Percentiles rank a stretch among this genome's conserved stretches.
Conservation (phyloP, 2,329 filamentous ascomycete species). For the Phaeosphaeriaceae sp. region DNA sequence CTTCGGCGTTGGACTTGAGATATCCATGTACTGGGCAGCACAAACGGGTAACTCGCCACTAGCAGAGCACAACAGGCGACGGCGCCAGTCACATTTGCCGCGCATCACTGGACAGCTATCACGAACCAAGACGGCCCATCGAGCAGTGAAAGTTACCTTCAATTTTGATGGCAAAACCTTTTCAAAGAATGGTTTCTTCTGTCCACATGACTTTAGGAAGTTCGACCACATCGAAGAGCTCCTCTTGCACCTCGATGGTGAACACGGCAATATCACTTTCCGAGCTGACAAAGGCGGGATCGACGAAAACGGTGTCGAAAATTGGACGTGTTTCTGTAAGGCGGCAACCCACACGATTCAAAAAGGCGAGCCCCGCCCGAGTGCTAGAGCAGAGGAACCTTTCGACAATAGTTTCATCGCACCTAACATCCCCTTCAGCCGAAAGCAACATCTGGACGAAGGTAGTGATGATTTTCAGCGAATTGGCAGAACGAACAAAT, state of each 20-base stretch:
- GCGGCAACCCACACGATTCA: conserved; percentile 23
- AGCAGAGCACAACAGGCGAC: conserved; percentile 32
- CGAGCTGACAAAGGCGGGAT: conserved; percentile 13
- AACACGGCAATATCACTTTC: conserved; percentile 47
- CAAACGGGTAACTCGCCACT: conserved; percentile 19
- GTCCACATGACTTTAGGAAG: conserved; percentile 24
- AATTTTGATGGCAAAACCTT: conserved; percentile 20
- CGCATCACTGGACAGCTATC: background rate
- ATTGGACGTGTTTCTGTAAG: conserved; percentile 25
- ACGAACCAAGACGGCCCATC: conserved; percentile 6
- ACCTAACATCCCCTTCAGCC: background rate
- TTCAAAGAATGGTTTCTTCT: conserved; percentile 14
- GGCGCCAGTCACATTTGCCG: background rate
- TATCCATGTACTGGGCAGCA: conserved; percentile 31
- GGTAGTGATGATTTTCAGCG: conserved; percentile 39
- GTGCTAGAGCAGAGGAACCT: conserved; percentile 31
- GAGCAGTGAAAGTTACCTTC: conserved; percentile 27
- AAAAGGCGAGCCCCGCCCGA: conserved; percentile 24
- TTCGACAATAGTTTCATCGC: conserved; percentile 42
- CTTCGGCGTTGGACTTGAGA: conserved; percentile 30
- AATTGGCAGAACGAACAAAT: conserved; percentile 15
- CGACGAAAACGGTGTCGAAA: conserved; percentile 21
- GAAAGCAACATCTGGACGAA: conserved; percentile 15
- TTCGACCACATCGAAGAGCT: conserved; percentile 30
- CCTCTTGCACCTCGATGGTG: conserved; percentile 42